Conservation (phyloP, 352 stramenopile species). For the Saprolegnia diclina region DNA sequence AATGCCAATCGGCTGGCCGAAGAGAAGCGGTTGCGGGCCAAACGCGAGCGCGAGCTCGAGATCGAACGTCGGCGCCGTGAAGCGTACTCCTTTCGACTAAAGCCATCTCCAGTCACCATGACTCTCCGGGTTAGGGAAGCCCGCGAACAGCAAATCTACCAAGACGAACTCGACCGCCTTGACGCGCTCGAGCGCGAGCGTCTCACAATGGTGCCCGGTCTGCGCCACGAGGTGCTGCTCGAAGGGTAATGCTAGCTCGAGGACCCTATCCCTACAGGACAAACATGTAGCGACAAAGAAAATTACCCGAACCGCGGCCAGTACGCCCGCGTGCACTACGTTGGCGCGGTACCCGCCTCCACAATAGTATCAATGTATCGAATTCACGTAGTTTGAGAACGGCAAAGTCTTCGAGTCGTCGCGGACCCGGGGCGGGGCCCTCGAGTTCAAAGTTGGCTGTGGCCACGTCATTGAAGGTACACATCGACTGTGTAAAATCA, state of each 20-base stretch:
- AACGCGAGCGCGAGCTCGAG: constrained; percentile 44
- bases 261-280: background rate
- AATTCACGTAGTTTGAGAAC: constrained; percentile 42
- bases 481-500: background rate
- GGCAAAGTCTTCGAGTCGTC: constrained; percentile 62
- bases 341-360: constrained; percentile 29
- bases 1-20: constrained; percentile 61
- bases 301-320: constrained; percentile 57
- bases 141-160: constrained; percentile 39
- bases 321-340: constrained; percentile 70
- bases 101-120: background rate
- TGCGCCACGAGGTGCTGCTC: constrained; percentile 52
- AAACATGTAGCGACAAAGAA: constrained; percentile 35
- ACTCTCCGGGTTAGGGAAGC: constrained; percentile 31
- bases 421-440: constrained; percentile 43
- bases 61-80: constrained; percentile 31
- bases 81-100: constrained; percentile 5
- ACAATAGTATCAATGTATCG: background rate
- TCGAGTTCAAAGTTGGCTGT: constrained; percentile 69
- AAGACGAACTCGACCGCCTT: constrained; percentile 41
- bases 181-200: constrained; percentile 42
- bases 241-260: background rate
- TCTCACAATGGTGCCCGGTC: constrained; percentile 36
- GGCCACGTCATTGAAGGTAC: constrained; percentile 50
- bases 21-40: constrained; percentile 51